phyloP scores from a whole-genome alignment of 2,329 filamentous ascomycete genomes.

The Verticillium klebahnii region DNA sequence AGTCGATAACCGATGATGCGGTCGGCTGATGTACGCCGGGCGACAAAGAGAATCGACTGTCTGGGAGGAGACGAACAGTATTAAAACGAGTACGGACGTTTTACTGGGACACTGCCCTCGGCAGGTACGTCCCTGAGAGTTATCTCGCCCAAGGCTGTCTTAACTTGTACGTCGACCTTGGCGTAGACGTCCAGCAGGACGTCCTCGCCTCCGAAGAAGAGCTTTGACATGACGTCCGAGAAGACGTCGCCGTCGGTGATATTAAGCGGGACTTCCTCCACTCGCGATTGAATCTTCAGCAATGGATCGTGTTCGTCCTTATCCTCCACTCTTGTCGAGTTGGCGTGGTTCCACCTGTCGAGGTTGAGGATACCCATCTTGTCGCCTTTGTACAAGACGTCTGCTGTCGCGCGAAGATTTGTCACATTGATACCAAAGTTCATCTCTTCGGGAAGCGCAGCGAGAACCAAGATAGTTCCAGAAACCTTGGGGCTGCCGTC shows the following conservation, averaged over 20 bases:
- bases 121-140: conserved; percentile 79
- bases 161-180: conserved; percentile 74
- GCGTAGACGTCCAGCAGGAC: conserved; percentile 74
- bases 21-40: neutral
- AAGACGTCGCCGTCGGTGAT: conserved; percentile 80
- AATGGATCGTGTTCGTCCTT: conserved; percentile 52
- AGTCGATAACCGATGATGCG: neutral
- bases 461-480: conserved; percentile 74
- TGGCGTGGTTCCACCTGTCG: conserved; percentile 76
- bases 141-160: conserved; percentile 77
- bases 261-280: conserved; percentile 74
- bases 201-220: conserved; percentile 68
- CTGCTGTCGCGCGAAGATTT: conserved; percentile 68
- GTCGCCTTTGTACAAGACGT: conserved; percentile 72
- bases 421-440: conserved; percentile 80
- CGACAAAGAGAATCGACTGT: conserved; percentile 1
- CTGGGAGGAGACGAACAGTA: conserved; percentile 31
- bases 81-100: conserved; percentile 74
- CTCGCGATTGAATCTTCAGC: conserved; percentile 69
- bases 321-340: conserved; percentile 65
- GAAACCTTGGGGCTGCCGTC: conserved; percentile 74
- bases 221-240: conserved; percentile 70
- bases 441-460: conserved; percentile 77
- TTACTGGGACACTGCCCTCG: conserved; percentile 82
- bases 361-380: conserved; percentile 81